Conservation (phyloP, 1,284 basidiomycete genomes). For the Cryptococcus deneoformans region DNA sequence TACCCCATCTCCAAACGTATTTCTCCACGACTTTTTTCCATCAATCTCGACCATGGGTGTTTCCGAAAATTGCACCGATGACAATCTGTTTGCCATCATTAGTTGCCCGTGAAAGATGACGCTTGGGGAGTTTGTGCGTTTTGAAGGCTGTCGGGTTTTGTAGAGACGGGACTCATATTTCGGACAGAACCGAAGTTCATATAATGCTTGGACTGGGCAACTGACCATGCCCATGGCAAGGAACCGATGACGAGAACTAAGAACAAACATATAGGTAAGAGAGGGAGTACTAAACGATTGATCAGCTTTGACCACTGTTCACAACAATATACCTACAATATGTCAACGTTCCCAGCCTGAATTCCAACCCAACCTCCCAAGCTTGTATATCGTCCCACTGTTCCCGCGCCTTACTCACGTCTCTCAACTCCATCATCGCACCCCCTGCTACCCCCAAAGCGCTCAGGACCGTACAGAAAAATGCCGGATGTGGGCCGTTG, state of each 20-base stretch:
- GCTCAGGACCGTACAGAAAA: conserved; percentile 5
- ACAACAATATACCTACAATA: conserved; percentile 13
- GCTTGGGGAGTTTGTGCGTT: too few relatives aligned
- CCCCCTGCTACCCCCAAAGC: conserved; percentile 7
- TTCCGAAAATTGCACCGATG: background rate
- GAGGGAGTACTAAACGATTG: conserved; percentile 1
- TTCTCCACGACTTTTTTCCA: conserved; percentile 8
- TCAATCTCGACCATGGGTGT: background rate
- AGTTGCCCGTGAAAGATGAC: too few relatives aligned
- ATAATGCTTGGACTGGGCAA: background rate
- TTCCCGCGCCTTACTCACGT: conserved; percentile 6
- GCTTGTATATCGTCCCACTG: conserved; percentile 11
- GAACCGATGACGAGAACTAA: conserved; percentile 3
- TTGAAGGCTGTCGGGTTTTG: too few relatives aligned
- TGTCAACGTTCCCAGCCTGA: conserved; percentile 7
- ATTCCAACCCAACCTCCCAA: conserved; percentile 9
- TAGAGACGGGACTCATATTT: too few relatives aligned
- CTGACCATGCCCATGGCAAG: background rate
- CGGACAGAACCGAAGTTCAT: too few relatives aligned
- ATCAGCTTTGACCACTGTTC: background rate
- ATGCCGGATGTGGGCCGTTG: conserved; percentile 7
- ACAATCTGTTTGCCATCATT: too few relatives aligned
- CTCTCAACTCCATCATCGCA: conserved; percentile 3
- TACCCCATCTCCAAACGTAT: conserved; percentile 4
- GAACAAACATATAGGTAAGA: conserved; percentile 8